Percentiles rank a stretch among this genome's conserved stretches.
Conservation (phyloP, 1,139 yeast species). For the Suhomyces coccinellae region DNA sequence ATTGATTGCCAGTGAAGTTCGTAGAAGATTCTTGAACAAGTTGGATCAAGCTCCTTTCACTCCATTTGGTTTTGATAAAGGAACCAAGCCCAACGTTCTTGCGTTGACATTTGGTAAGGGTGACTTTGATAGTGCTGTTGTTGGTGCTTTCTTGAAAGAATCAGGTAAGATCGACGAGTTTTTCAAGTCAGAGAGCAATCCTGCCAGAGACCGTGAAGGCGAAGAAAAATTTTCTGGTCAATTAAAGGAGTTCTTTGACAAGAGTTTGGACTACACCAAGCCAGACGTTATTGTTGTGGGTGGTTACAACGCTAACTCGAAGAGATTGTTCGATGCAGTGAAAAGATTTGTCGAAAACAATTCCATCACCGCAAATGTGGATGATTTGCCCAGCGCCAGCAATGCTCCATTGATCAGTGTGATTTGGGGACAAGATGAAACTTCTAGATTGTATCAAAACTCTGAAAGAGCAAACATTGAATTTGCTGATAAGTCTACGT, state of each 20-base stretch:
- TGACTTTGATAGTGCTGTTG: slow-evolving; percentile 79
- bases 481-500: slow-evolving; percentile 82
- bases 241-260: slow-evolving; percentile 45
- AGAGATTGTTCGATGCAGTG: slow-evolving; percentile 59
- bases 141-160: slow-evolving; percentile 78
- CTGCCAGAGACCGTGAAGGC: slow-evolving; percentile 56
- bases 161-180: slow-evolving; percentile 76
- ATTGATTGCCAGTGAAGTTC: slow-evolving; percentile 64
- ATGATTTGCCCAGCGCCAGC: slow-evolving; percentile 37
- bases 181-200: slow-evolving; percentile 75
- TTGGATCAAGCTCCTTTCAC: slow-evolving; percentile 93
- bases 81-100: slow-evolving; percentile 82
- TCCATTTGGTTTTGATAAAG: slow-evolving; percentile 73
- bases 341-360: slow-evolving; percentile 59
- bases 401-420: slow-evolving; percentile 53
- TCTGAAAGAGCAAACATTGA: slow-evolving; percentile 76
- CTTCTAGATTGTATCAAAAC: slow-evolving; percentile 84
- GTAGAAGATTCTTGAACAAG: slow-evolving; percentile 65
- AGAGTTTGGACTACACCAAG: slow-evolving; percentile 34
- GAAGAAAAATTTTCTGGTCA: slow-evolving; percentile 58
- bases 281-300: slow-evolving; percentile 92
- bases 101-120: slow-evolving; percentile 88
- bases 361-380: slow-evolving; percentile 56
- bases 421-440: slow-evolving; percentile 89
- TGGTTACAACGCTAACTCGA: slow-evolving; percentile 79